These are phyloP conservation scores for Keithomyces neogunnii DNA, from an alignment of 2,329 filamentous ascomycete genomes.

Conservation along the genomic window DNA sequence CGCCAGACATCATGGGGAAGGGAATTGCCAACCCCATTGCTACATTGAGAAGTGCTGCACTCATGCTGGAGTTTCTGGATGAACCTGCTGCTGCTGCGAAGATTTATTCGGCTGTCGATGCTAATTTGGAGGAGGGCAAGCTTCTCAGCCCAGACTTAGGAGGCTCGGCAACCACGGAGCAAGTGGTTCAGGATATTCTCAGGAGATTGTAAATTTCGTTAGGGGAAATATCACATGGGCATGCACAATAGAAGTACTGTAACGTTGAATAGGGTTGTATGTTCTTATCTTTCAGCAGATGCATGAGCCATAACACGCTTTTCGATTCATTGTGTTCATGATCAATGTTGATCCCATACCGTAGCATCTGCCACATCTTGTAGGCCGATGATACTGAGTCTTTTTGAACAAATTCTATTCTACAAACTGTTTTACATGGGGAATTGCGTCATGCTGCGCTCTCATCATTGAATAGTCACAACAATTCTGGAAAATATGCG, in stretches of 20 bases:
- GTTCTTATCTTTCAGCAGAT: background rate
- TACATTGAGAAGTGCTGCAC: slow-evolving; percentile 78
- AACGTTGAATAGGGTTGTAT: background rate
- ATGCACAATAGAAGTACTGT: background rate
- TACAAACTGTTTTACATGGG: slow-evolving; percentile 2
- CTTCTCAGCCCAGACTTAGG: slow-evolving; percentile 85
- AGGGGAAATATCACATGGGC: background rate
- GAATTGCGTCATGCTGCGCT: background rate
- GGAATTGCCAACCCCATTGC: slow-evolving; percentile 95
- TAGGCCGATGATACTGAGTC: background rate
- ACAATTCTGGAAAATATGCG: background rate
- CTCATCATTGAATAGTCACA: background rate
- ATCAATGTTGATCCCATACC: background rate
- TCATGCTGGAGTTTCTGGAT: slow-evolving; percentile 95
- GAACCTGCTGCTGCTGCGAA: slow-evolving; percentile 77
- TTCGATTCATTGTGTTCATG: too few species aligned
- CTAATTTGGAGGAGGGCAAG: slow-evolving; percentile 74
- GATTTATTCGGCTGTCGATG: slow-evolving; percentile 91
- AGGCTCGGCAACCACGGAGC: slow-evolving; percentile 73
- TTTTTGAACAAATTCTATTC: background rate
- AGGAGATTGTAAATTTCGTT: slow-evolving; percentile 55
- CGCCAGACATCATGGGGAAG: slow-evolving; percentile 89
- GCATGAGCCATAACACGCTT: background rate
- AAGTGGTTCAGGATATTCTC: slow-evolving; percentile 83
- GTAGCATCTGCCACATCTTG: background rate